Conservation (phyloP, 2,329 filamentous ascomycete genomes). For the Aspergillus carbonarius region DNA sequence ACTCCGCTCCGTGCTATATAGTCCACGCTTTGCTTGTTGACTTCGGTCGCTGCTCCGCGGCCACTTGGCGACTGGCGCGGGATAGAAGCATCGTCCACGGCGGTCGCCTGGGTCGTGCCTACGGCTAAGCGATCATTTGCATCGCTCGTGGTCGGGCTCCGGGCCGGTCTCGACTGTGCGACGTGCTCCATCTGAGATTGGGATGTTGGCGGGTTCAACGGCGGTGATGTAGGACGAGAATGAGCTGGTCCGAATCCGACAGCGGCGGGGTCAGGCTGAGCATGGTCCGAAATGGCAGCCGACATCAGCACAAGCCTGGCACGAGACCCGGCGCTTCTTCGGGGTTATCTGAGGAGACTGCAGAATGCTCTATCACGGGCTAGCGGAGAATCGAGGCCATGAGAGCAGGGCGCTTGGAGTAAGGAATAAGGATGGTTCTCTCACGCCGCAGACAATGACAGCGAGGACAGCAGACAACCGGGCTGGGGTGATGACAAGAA, state of each 20-base stretch:
- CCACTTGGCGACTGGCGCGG: slow-evolving; percentile 14
- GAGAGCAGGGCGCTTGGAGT: slow-evolving; percentile 8
- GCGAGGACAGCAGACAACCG: neutral
- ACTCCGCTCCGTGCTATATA: slow-evolving; percentile 82
- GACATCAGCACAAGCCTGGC: slow-evolving; percentile 23
- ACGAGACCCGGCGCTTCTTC: slow-evolving; percentile 13
- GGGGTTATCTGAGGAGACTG: slow-evolving; percentile 16
- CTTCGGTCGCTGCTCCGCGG: slow-evolving; percentile 37
- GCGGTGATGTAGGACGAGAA: slow-evolving; percentile 13
- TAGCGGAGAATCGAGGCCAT: slow-evolving; percentile 31
- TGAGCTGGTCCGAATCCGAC: slow-evolving; percentile 11
- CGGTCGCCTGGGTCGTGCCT: slow-evolving; percentile 16
- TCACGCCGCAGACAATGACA: neutral
- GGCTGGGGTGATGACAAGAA: neutral
- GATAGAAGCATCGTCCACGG: slow-evolving; percentile 16
- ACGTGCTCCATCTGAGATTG: slow-evolving; percentile 33
- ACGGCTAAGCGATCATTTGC: slow-evolving; percentile 15
- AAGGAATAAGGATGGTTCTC: slow-evolving; percentile 1
- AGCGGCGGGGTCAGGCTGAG: slow-evolving; percentile 19
- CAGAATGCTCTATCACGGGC: slow-evolving; percentile 21
- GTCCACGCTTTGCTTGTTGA: slow-evolving; percentile 72
- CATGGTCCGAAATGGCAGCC: slow-evolving; percentile 31
- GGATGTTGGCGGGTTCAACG: slow-evolving; percentile 19
- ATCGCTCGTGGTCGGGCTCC: slow-evolving; percentile 20
- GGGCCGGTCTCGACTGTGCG: slow-evolving; percentile 24